phyloP scores from a whole-genome alignment of 1,139 yeast species.

The Nakaseomyces sp. region DNA sequence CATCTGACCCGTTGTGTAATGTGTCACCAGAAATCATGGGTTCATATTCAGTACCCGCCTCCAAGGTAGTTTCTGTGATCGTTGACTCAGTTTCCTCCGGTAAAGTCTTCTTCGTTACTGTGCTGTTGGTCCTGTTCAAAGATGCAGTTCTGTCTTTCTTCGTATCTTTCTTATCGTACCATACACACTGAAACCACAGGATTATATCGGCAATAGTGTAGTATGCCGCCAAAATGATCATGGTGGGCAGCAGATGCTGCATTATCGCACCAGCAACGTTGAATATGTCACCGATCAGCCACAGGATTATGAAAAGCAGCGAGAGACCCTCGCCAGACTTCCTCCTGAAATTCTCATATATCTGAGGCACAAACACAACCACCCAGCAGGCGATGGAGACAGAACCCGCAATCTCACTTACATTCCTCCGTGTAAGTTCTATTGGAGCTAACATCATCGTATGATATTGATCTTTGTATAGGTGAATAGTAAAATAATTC shows the following conservation, averaged over 20 bases:
- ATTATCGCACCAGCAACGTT: slow-evolving; percentile 81
- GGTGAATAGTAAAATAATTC: no score
- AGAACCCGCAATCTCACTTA: slow-evolving; percentile 83
- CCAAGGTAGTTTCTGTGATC: background rate
- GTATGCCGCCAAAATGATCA: slow-evolving; percentile 83
- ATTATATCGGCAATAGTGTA: slow-evolving; percentile 87
- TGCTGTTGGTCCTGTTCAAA: background rate
- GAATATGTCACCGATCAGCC: slow-evolving; percentile 87
- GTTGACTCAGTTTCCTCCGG: background rate
- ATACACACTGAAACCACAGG: slow-evolving; percentile 68
- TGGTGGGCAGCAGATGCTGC: slow-evolving; percentile 86
- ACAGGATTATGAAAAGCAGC: slow-evolving; percentile 66
- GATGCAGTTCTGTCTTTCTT: slow-evolving; percentile 27
- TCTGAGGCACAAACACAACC: slow-evolving; percentile 94
- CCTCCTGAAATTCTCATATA: slow-evolving; percentile 79
- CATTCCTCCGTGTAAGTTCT: slow-evolving; percentile 59
- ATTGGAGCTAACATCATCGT: slow-evolving; percentile 49
- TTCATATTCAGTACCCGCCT: background rate
- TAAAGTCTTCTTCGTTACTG: background rate
- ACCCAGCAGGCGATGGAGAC: slow-evolving; percentile 97
- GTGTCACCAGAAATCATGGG: background rate
- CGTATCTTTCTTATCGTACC: slow-evolving; percentile 40
- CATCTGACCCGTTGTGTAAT: background rate
- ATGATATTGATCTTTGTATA: no score
- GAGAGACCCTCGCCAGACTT: slow-evolving; percentile 84